Conservation (phyloP, 257 asterid species). For the Solanum phureja region DNA sequence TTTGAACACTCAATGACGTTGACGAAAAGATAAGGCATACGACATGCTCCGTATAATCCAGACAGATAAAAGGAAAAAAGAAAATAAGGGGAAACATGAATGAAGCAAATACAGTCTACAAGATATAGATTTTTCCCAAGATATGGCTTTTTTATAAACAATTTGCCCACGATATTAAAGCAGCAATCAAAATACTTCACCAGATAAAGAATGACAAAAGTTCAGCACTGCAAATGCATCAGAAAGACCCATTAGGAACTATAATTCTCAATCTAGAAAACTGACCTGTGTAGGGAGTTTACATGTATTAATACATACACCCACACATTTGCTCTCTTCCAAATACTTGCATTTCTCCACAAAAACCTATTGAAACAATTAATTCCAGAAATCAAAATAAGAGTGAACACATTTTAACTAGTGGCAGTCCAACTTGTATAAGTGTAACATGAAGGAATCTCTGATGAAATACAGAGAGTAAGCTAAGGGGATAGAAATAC, state of each 20-base stretch:
- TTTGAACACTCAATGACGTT: neutral
- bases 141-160: neutral
- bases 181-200: neutral
- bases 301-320: slow-evolving; percentile 76
- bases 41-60: neutral
- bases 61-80: neutral
- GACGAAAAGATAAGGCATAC: neutral
- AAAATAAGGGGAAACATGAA: neutral
- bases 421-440: neutral
- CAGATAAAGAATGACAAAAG: neutral
- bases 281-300: slow-evolving; percentile 89
- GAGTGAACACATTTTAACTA: neutral
- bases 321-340: slow-evolving; percentile 90
- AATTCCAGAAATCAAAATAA: neutral
- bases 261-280: neutral
- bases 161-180: neutral
- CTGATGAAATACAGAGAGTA: neutral
- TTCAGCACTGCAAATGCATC: neutral
- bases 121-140: neutral
- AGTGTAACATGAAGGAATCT: neutral
- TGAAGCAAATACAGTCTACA: neutral
- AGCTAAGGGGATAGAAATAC: neutral
- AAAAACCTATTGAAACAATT: slow-evolving; percentile 33
- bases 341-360: slow-evolving; percentile 90
- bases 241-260: neutral